Evolutionary conservation across 2,329 filamentous ascomycete genomes (phyloP).

Genomic region (Cadophora malorum): DNA sequence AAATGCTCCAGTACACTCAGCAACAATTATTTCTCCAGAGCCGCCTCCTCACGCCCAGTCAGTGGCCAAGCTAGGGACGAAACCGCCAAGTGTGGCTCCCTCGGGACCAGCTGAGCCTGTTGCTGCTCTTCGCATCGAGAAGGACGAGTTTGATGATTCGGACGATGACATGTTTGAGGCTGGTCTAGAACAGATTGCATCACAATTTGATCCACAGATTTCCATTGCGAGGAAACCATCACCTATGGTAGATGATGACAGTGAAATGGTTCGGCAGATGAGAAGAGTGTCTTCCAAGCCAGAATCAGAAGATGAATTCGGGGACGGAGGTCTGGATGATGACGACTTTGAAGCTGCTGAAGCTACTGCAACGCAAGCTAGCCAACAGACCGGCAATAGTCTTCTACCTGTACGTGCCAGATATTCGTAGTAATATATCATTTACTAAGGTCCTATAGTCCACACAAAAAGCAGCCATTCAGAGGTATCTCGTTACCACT

Average conservation of each 20-base stretch:
- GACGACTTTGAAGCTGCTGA: slow-evolving; percentile 81
- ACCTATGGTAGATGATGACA: background rate
- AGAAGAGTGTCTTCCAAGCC: slow-evolving; percentile 46
- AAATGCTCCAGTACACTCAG: slow-evolving; percentile 40
- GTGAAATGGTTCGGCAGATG: slow-evolving; percentile 1
- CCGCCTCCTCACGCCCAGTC: slow-evolving; percentile 1
- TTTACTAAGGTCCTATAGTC: slow-evolving; percentile 73
- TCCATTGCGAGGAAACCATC: slow-evolving; percentile 10
- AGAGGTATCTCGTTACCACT: slow-evolving; percentile 83
- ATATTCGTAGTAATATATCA: slow-evolving; percentile 42
- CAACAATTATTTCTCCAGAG: slow-evolving; percentile 20
- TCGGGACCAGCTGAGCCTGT: slow-evolving; percentile 17
- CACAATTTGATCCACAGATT: slow-evolving; percentile 56
- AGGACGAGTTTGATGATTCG: slow-evolving; percentile 70
- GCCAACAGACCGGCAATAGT: slow-evolving; percentile 44
- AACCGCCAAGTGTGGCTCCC: background rate
- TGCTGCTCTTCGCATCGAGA: slow-evolving; percentile 20
- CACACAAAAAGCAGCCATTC: slow-evolving; percentile 73
- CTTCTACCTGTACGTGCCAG: slow-evolving; percentile 60
- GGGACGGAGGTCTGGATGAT: slow-evolving; percentile 64
- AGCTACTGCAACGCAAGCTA: slow-evolving; percentile 73
- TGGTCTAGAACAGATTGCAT: slow-evolving; percentile 63
- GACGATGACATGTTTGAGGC: slow-evolving; percentile 68
- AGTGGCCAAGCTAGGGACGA: background rate
- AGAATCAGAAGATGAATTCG: slow-evolving; percentile 75